Conservation (phyloP, 805 yeast genomes). For the Jamesozyma rosinii region DNA sequence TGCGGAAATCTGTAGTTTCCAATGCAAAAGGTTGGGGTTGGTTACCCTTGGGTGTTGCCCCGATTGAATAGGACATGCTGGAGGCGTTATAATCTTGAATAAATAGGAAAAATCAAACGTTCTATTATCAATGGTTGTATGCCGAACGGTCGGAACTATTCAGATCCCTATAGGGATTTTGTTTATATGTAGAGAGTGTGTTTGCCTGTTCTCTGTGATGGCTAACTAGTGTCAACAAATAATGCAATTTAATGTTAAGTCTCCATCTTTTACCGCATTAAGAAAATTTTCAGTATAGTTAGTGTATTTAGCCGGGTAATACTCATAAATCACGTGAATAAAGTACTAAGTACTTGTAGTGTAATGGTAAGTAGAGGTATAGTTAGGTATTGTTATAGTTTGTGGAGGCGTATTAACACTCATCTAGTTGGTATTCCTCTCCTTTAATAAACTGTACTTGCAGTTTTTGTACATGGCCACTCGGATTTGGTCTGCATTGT, state of each 20-base stretch:
- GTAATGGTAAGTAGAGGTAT: too few species aligned
- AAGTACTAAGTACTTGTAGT: not conserved
- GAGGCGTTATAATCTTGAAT: not conserved
- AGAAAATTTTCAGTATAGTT: not conserved
- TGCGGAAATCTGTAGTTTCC: constrained; percentile 12
- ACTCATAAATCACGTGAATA: not conserved
- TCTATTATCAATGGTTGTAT: not conserved
- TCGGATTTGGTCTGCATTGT: too few species aligned
- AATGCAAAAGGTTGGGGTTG: constrained; percentile 10
- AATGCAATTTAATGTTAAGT: not conserved
- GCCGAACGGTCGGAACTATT: not conserved
- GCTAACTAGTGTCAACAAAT: not conserved
- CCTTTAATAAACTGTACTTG: too few species aligned
- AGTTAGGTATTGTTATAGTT: too few species aligned
- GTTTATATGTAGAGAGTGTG: not conserved
- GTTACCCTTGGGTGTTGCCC: constrained; percentile 19
- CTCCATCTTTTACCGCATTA: not conserved
- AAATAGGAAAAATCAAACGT: not conserved
- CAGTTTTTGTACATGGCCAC: too few species aligned
- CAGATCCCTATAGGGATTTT: not conserved
- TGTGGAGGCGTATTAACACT: too few species aligned
- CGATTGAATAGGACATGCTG: constrained; percentile 22
- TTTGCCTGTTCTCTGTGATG: not conserved
- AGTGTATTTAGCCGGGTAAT: not conserved
- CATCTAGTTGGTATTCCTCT: too few species aligned